These are phyloP conservation scores for Carpinus viminea DNA, from an alignment of 306 rosid genomes.

Conservation along the genomic window DNA sequence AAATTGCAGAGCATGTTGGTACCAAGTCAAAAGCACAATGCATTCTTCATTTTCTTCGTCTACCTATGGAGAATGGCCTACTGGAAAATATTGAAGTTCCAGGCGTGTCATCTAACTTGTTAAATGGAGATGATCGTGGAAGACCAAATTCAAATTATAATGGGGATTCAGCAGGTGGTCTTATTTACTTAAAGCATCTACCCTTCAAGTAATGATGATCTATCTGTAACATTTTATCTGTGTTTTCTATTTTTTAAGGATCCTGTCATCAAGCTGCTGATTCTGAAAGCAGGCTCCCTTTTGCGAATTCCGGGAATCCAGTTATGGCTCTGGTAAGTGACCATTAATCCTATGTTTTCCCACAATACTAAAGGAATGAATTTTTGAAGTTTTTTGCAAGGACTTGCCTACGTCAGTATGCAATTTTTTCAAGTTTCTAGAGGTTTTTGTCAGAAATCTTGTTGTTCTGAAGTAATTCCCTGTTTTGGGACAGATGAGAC, in stretches of 20 bases:
- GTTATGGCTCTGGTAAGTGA: constrained; percentile 94
- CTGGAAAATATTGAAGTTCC: constrained; percentile 91
- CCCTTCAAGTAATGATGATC: constrained; percentile 17
- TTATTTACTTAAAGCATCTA: constrained; percentile 31
- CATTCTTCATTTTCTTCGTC: constrained; percentile 95
- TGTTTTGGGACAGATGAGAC: too few relatives aligned
- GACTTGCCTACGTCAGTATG: not conserved
- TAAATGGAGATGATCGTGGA: constrained; percentile 47
- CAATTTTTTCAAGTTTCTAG: not conserved
- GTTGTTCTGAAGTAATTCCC: not conserved
- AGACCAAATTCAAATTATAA: constrained; percentile 51
- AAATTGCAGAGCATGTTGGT: constrained; percentile 89
- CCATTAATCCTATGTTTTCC: constrained; percentile 30
- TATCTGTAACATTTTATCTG: constrained; percentile 32
- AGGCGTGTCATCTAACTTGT: constrained; percentile 48
- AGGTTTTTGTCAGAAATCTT: not conserved
- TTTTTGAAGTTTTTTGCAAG: not conserved
- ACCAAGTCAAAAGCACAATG: constrained; percentile 98
- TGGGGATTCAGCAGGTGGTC: constrained; percentile 72
- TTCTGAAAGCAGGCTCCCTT: constrained; percentile 69
- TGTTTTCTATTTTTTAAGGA: constrained; percentile 44
- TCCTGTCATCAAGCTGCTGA: constrained; percentile 51
- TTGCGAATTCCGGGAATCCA: constrained; percentile 95
- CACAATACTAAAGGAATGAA: not conserved
- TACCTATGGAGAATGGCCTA: constrained; percentile 89